Evolutionary conservation across 2,329 filamentous ascomycete genomes (phyloP), one percentile per base, ranked within the genome.

Genomic region (Allantophomopsis lycopodina): DNA sequence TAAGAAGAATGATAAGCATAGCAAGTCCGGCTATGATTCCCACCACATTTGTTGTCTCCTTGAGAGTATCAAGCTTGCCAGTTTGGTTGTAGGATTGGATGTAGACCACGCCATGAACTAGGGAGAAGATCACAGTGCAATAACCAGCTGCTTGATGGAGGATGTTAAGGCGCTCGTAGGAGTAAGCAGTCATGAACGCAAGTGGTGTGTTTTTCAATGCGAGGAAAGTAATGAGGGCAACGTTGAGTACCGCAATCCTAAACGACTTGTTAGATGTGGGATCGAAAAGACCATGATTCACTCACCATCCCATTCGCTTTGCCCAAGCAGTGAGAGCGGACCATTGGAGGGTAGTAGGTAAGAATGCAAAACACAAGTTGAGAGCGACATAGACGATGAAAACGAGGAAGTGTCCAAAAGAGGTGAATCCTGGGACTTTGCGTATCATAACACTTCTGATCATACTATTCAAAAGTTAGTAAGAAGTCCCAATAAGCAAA

Each of bases 161-260:
- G 37, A 68, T 60, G 47, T 75, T 76, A 38, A 78, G 63, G 15
- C 69, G 63, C 43, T 77, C 73, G 50, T 78, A 73, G 5, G 71
- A 75, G 48, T 67, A 70, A 2, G 63, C 57, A 1, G 67, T 68
- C 10, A 78, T 46, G 42, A 65, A 64, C 0, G 66, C 66, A 14
- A 77, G 52, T 0, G 72, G 73, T 0, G 72, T 76, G 48, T 76
- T 75, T 47, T 75, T 76, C 33, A 77, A 57, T 1, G 66, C 61
- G 13, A 78, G 56, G 37, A 76, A 67, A 11, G 73, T 58, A 11
- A 73, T 60, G 13, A 78, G 55, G 11, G 60, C 55, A 21, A 73
- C 51, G 46, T 77, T 77, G 23, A 50, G 57, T 11, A 62, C 49
- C 1, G 61, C 54, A 50, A 71, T 57, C 68, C 68, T 71, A 31